Conservation (phyloP, 2,329 filamentous ascomycete genomes). For the Thermochaetoides dissita region DNA sequence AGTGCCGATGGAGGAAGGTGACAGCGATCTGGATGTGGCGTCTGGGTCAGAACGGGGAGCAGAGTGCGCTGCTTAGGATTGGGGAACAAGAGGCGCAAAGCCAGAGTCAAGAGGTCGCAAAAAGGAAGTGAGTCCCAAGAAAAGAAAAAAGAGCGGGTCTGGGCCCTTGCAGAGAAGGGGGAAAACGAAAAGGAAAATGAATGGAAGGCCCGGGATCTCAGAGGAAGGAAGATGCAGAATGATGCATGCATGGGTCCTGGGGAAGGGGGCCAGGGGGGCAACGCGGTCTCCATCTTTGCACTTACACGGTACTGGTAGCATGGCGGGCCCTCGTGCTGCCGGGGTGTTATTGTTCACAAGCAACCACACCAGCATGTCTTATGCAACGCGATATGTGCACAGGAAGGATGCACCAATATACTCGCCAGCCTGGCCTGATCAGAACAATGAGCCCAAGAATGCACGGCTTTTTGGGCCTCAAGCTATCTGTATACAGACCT, state of each 20-base stretch:
- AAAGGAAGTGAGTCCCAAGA: neutral
- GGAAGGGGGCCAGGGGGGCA: neutral
- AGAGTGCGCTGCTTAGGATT: too few relatives aligned
- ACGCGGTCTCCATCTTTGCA: too few relatives aligned
- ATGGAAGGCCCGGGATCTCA: conserved; percentile 8
- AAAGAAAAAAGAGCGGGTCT: conserved; percentile 4
- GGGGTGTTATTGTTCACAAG: conserved; percentile 4
- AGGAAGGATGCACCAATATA: too few relatives aligned
- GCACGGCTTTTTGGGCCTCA: too few relatives aligned
- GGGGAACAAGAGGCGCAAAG: too few relatives aligned
- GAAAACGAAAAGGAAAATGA: conserved; percentile 1
- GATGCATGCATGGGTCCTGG: conserved; percentile 12
- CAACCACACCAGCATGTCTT: neutral
- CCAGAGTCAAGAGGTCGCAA: neutral
- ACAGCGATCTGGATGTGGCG: too few relatives aligned
- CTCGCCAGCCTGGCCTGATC: too few relatives aligned
- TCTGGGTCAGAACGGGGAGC: too few relatives aligned
- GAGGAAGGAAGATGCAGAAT: neutral
- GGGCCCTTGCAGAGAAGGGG: conserved; percentile 6
- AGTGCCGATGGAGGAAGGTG: too few relatives aligned
- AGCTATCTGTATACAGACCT: too few relatives aligned
- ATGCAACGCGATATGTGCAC: neutral
- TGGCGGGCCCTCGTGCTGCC: conserved; percentile 5
- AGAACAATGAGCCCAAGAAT: too few relatives aligned
- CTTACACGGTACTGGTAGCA: conserved; percentile 4